These are phyloP conservation scores for Arthromyces matolae DNA, from an alignment of 768 basidiomycete genomes.

Conservation along the genomic window DNA sequence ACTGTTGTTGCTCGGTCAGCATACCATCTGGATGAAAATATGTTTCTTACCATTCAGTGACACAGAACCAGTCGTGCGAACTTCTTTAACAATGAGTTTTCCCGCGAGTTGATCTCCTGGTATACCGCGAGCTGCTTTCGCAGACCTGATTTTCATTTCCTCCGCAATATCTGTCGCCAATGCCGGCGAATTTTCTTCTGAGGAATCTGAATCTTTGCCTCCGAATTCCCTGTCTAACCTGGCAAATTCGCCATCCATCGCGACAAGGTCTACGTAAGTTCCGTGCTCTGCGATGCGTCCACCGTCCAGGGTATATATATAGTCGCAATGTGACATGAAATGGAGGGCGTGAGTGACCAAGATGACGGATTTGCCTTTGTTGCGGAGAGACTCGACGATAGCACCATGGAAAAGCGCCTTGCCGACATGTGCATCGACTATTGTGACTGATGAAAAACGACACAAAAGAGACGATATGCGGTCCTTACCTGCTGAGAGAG, in stretches of 20 bases:
- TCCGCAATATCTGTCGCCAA: slow-evolving; percentile 23
- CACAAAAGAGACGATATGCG: not conserved
- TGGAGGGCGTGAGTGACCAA: slow-evolving; percentile 88
- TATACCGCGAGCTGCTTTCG: slow-evolving; percentile 28
- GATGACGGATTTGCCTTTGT: slow-evolving; percentile 63
- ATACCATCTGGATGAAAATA: not conserved
- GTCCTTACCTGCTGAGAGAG: slow-evolving; percentile 53
- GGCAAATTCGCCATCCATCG: slow-evolving; percentile 49
- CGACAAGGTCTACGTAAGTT: slow-evolving; percentile 50
- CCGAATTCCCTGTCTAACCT: slow-evolving; percentile 61
- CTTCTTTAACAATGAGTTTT: slow-evolving; percentile 61
- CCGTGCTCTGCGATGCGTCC: slow-evolving; percentile 75
- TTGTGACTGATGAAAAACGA: slow-evolving; percentile 5
- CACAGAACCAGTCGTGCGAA: slow-evolving; percentile 61
- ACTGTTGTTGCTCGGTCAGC: slow-evolving; percentile 33
- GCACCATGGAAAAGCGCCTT: slow-evolving; percentile 64
- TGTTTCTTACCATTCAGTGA: slow-evolving; percentile 38
- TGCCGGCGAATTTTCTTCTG: slow-evolving; percentile 22
- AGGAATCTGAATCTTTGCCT: slow-evolving; percentile 38
- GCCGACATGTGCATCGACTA: slow-evolving; percentile 75
- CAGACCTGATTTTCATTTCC: slow-evolving; percentile 33
- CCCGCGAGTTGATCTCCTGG: slow-evolving; percentile 65
- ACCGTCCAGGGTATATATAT: slow-evolving; percentile 69
- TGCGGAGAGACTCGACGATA: slow-evolving; percentile 41
- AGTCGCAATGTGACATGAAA: slow-evolving; percentile 78